These are phyloP conservation scores for Mariannaea elegans DNA, from an alignment of 2,329 filamentous ascomycete species.

Conservation along the genomic window DNA sequence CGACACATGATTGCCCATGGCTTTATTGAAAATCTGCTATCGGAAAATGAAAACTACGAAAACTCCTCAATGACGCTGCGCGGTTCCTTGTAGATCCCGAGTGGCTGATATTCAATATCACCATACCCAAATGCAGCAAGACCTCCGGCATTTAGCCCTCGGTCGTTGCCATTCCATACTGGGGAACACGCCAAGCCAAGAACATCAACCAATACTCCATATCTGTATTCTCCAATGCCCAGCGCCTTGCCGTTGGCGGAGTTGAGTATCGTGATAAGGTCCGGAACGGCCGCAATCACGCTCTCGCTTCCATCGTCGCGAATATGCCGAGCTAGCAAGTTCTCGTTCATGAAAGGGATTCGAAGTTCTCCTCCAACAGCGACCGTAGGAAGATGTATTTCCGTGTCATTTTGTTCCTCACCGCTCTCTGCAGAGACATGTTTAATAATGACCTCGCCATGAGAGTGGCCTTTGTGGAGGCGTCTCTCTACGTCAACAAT, in stretches of 20 bases:
- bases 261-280: conserved; percentile 64
- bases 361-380: conserved; percentile 41
- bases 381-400: too few relatives aligned
- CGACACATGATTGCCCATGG: too few relatives aligned
- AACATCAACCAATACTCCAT: conserved; percentile 60
- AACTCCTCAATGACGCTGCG: conserved; percentile 63
- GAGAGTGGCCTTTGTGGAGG: conserved; percentile 53
- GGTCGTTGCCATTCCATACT: conserved; percentile 53
- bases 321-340: conserved; percentile 53
- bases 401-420: too few relatives aligned
- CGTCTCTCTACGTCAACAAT: conserved; percentile 47
- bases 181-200: conserved; percentile 56
- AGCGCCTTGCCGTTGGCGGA: conserved; percentile 65
- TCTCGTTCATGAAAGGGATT: conserved; percentile 67
- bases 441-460: conserved; percentile 52
- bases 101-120: conserved; percentile 56
- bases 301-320: conserved; percentile 30
- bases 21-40: too few relatives aligned
- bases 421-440: conserved; percentile 38
- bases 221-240: conserved; percentile 65
- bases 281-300: conserved; percentile 61
- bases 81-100: conserved; percentile 59
- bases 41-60: background rate
- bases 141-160: conserved; percentile 60
- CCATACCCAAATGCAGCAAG: conserved; percentile 58